phyloP scores from a whole-genome alignment of 176 grass and related monocot genomes.

The Rhynchospora tenuis region DNA sequence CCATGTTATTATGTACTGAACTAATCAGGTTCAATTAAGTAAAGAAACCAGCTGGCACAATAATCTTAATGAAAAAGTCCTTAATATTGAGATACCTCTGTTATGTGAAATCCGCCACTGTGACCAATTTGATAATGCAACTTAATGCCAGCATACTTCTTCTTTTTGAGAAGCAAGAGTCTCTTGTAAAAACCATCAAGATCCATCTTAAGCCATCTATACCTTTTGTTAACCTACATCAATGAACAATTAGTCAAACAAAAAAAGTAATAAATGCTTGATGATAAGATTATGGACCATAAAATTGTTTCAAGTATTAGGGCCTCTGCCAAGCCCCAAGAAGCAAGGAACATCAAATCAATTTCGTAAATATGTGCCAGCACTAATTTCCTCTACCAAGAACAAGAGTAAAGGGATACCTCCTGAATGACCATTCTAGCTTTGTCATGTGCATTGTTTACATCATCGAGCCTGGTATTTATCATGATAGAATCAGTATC shows the following conservation, averaged over 20 bases:
- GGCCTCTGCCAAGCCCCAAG: neutral
- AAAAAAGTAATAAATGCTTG: neutral
- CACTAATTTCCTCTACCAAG: neutral
- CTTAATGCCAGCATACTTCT: constrained; percentile 93
- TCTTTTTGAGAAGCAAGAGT: constrained; percentile 99
- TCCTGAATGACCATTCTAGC: constrained; percentile 97
- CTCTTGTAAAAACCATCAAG: constrained; percentile 97
- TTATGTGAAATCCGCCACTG: neutral
- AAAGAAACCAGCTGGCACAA: constrained; percentile 36
- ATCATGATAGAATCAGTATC: constrained; percentile 99
- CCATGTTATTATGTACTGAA: neutral
- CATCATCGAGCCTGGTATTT: constrained; percentile 88
- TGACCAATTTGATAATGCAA: constrained; percentile 33
- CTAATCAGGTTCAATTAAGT: neutral
- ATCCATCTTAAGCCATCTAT: constrained; percentile 90
- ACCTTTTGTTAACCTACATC: constrained; percentile 87
- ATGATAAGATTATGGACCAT: neutral
- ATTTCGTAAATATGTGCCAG: neutral
- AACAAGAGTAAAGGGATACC: constrained; percentile 28
- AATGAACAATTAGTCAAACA: constrained; percentile 4
- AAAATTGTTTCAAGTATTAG: neutral
- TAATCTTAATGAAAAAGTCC: neutral
- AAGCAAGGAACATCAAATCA: neutral
- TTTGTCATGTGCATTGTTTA: constrained; percentile 71
- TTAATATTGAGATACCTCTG: neutral